A percentile compares a stretch with the other conserved stretches of the same genome.
These are phyloP conservation scores for Thermochaetoides thermophila DNA, from an alignment of 495 filamentous ascomycete species.

Conservation along the genomic window DNA sequence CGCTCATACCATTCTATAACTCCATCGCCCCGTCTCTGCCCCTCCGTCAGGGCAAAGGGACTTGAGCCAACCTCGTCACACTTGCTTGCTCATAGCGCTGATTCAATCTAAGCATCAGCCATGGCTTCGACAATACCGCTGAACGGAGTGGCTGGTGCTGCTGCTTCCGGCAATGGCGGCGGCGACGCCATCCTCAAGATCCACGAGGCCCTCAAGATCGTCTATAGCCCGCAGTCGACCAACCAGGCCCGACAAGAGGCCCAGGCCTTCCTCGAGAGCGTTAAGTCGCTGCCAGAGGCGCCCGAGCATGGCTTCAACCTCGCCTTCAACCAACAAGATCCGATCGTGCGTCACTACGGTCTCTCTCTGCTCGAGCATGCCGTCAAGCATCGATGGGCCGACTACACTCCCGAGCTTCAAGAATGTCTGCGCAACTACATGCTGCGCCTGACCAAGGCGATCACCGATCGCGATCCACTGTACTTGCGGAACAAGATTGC, in stretches of 20 bases:
- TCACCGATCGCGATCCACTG: slow-evolving; percentile 56
- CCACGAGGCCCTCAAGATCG: slow-evolving; percentile 66
- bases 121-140: slow-evolving; percentile 12
- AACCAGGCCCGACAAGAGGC: slow-evolving; percentile 79
- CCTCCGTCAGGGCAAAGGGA: too few relatives aligned
- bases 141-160: slow-evolving; percentile 15
- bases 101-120: too few relatives aligned
- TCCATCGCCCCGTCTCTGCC: not conserved
- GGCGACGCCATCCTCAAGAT: slow-evolving; percentile 41
- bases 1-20: too few relatives aligned
- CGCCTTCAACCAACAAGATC: slow-evolving; percentile 57
- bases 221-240: slow-evolving; percentile 67
- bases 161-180: slow-evolving; percentile 5
- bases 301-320: slow-evolving; percentile 76
- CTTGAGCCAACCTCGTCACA: too few relatives aligned
- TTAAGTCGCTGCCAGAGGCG: slow-evolving; percentile 63
- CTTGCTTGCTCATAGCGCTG: too few relatives aligned
- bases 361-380: slow-evolving; percentile 80
- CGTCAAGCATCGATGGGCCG: slow-evolving; percentile 67
- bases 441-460: slow-evolving; percentile 57
- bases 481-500: slow-evolving; percentile 89
- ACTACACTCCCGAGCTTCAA: slow-evolving; percentile 49
- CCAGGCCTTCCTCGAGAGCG: slow-evolving; percentile 62
- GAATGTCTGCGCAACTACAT: slow-evolving; percentile 55
- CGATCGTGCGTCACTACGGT: slow-evolving; percentile 83